Evolutionary conservation across 2,329 filamentous ascomycete genomes (phyloP), one percentile per base, ranked within the genome.

Genomic region (Massarina eburnea): DNA sequence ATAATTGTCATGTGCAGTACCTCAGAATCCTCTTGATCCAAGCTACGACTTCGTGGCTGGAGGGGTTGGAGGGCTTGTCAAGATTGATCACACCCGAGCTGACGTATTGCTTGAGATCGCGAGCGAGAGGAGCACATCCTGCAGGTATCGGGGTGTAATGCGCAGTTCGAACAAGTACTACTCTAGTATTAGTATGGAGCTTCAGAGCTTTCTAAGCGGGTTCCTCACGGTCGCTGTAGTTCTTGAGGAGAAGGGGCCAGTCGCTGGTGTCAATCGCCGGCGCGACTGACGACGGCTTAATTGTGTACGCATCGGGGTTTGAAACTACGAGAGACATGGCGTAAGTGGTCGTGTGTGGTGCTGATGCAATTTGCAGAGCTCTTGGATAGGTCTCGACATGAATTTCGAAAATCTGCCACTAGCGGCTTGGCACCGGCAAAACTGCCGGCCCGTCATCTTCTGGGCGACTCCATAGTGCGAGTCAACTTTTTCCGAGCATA

Each of bases 21-120:
- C 88, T 86, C 45, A 99, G 81, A 66, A 97, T 97, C 64, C 92
- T 86, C 86, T 99, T 99, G 62, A 97, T 88, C 94, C 94, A 99
- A 58, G 94, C 92, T 68, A 99, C 94, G 58, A 99, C 94, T 80
- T 99, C 94, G 81, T 99, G 94, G 67, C 88, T 94, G 59, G 91
- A 96, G 43, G 92, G 92, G 79, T 99, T 99, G 42, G 91, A 95
- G 46, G 92, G 94, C 79, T 95, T 95, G 78, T 95, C 89, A 61
- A 96, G 85, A 78, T 99, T 99, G 76, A 99, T 97, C 48, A 99
- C 92, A 76, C 94, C 94, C 55, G 90, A 95, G 72, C 88, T 92
- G 71, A 99, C 85, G 78, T 97, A 99, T 55, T 88, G 91, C 80
- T 96, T 96, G 68, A 99, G 82, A 72, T 97, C 92, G 73, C 94